Base-by-base conservation (phyloP, 164 flowering plant genomes). In the Chimonanthus salicifolius region DNA sequence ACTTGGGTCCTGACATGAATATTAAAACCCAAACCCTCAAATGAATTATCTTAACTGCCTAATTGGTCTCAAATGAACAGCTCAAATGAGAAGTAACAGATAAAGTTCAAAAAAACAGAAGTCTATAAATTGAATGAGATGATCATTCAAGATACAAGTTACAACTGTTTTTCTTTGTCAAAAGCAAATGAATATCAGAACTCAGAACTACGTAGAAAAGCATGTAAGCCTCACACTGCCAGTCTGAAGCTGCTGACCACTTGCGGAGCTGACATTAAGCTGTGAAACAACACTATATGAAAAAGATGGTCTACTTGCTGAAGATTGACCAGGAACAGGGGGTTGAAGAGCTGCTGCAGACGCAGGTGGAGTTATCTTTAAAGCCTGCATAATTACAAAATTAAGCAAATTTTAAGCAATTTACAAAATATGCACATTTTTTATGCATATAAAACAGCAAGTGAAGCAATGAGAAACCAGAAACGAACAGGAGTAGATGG, bases 401-500 rank as follows among this genome's bases (percentile, higher is more conserved):
- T 9, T 11, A 54, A 13, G 60, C 11, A 54, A 54, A 54, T 9
- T 11, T 13, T 20, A 45, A 46, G 45, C 66, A 49, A 33, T 8
- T 7, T 10, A 49, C 66, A 16, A 7, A 18, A 44, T 5, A 13
- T 7, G 6, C n/a, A 45, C 16, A 2, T 44, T 54, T 13, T 10
- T 15, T 54, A 0, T 54, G 33, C 21, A n/a, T 3, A 8, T 7
- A 33, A 72, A 65, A 7, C 7, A 43, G 33, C 33, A 33, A 33
- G 33, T 33, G 33, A 33, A 33, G 33, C 66, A 54, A 16, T 20
- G 49, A 69, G 43, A 47, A 65, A 68, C 58, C 54, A 44, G 72
- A 15, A 67, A 78, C 82, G 82, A 5, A 78, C 85, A 73, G 79
- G 73, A 74, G 69, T 67, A 72, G 84, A 64, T 76, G 77, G 71